phyloP scores from a whole-genome alignment of 352 stramenopile species.

The Phytophthora fragariae region DNA sequence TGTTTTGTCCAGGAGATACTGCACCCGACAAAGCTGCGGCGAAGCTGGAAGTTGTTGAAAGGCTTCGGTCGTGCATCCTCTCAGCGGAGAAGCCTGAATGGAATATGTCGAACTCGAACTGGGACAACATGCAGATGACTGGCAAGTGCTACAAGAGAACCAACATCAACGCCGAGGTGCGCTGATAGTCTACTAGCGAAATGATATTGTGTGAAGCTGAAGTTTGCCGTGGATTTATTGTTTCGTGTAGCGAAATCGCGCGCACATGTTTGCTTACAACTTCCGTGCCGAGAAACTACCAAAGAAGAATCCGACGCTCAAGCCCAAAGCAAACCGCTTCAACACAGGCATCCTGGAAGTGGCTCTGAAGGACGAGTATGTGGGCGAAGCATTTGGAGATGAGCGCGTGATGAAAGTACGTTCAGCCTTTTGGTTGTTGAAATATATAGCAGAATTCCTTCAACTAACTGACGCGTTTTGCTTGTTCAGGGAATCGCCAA shows the following conservation, averaged over 20 bases:
- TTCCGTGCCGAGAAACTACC: conserved; percentile 86
- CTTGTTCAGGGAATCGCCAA: conserved; percentile 66
- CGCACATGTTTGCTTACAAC: conserved; percentile 89
- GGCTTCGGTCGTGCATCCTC: conserved; percentile 67
- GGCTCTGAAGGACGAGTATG: conserved; percentile 65
- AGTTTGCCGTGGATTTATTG: background rate
- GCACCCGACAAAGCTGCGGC: conserved; percentile 57
- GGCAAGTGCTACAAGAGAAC: conserved; percentile 83
- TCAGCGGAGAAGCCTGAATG: conserved; percentile 62
- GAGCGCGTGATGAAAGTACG: conserved; percentile 70
- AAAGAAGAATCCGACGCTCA: conserved; percentile 76
- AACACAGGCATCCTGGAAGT: conserved; percentile 83
- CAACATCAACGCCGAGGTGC: conserved; percentile 80
- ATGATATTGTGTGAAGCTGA: conserved; percentile 1
- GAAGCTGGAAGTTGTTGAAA: conserved; percentile 73
- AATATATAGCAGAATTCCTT: background rate
- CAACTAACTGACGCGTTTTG: background rate
- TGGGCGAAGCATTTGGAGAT: conserved; percentile 73
- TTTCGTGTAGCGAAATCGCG: conserved; percentile 61
- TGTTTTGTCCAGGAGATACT: conserved; percentile 75
- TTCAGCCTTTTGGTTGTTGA: background rate
- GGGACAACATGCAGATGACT: conserved; percentile 76
- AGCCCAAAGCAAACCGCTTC: conserved; percentile 80
- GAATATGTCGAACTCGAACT: conserved; percentile 74
- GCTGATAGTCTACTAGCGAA: background rate